phyloP scores from a whole-genome alignment of 2,329 filamentous ascomycete genomes.

The Neonectria faginata region DNA sequence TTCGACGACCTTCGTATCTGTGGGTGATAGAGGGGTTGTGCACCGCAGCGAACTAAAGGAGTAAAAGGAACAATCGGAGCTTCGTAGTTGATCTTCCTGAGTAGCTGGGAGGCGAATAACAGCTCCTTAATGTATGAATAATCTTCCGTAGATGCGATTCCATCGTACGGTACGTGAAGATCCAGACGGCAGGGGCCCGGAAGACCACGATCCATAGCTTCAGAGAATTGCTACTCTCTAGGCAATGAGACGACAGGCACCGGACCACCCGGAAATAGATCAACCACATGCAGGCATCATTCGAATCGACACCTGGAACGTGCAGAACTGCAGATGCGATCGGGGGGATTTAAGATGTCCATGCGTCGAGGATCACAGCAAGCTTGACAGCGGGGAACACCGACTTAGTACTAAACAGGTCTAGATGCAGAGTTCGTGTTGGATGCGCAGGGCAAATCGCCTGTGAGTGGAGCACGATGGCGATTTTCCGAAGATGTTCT shows the following conservation, averaged over 20 bases:
- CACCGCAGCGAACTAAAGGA: background rate
- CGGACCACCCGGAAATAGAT: background rate
- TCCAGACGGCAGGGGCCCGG: background rate
- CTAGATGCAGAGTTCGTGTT: background rate
- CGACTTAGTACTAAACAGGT: background rate
- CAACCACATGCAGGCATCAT: slow-evolving; percentile 3
- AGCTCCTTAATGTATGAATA: background rate
- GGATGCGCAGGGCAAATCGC: background rate
- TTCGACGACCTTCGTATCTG: background rate
- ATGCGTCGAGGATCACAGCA: slow-evolving; percentile 3
- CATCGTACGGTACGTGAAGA: background rate
- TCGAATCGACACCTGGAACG: background rate
- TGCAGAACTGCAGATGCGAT: slow-evolving; percentile 15
- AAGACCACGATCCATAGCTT: background rate
- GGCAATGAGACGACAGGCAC: background rate
- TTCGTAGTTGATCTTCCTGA: background rate
- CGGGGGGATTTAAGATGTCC: slow-evolving; percentile 24
- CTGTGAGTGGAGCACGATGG: slow-evolving; percentile 1
- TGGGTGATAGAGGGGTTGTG: background rate
- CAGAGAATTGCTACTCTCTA: background rate
- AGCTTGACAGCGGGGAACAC: slow-evolving; percentile 15
- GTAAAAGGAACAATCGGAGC: too few relatives aligned
- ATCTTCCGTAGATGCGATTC: background rate
- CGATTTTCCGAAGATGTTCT: slow-evolving; percentile 1
- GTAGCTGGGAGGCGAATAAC: background rate